Evolutionary conservation across 1,284 basidiomycete genomes (phyloP).

Genomic region (Ceratobasidium sp.): DNA sequence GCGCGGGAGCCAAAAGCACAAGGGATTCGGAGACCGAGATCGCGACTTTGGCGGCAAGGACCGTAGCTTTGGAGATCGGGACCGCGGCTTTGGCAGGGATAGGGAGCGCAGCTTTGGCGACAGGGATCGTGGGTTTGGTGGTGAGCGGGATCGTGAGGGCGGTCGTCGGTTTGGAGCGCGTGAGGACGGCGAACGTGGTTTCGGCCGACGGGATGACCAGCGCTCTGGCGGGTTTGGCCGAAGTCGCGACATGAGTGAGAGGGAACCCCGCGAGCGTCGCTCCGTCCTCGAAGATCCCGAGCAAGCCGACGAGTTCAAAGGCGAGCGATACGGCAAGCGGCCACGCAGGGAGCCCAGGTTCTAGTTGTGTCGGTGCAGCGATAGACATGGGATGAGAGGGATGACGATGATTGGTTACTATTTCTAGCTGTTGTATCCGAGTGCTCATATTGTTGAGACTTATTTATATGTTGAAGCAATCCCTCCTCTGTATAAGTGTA

Average conservation of each 20-base stretch:
- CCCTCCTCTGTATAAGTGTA: constrained; percentile 31
- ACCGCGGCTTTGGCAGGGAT: neutral
- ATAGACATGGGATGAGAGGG: neutral
- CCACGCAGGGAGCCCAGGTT: neutral
- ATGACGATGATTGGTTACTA: neutral
- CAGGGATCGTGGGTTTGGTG: constrained; percentile 1
- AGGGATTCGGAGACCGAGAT: neutral
- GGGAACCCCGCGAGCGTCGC: neutral
- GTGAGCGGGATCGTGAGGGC: neutral
- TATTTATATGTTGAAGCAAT: constrained; percentile 27
- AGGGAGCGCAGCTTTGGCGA: neutral
- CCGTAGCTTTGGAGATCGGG: neutral
- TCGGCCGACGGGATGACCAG: neutral
- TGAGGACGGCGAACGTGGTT: neutral
- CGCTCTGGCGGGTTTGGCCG: neutral
- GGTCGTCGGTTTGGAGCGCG: neutral
- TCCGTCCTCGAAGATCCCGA: constrained; percentile 21
- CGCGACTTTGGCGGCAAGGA: neutral
- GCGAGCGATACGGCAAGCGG: constrained; percentile 7
- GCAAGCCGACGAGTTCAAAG: constrained; percentile 7
- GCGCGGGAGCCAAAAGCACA: constrained; percentile 7
- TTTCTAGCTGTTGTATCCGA: neutral
- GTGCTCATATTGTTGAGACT: constrained; percentile 9
- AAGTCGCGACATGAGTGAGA: neutral
- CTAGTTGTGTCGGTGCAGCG: neutral